Conservation (phyloP, 257 asterid genomes). For the Solanum virginianum region DNA sequence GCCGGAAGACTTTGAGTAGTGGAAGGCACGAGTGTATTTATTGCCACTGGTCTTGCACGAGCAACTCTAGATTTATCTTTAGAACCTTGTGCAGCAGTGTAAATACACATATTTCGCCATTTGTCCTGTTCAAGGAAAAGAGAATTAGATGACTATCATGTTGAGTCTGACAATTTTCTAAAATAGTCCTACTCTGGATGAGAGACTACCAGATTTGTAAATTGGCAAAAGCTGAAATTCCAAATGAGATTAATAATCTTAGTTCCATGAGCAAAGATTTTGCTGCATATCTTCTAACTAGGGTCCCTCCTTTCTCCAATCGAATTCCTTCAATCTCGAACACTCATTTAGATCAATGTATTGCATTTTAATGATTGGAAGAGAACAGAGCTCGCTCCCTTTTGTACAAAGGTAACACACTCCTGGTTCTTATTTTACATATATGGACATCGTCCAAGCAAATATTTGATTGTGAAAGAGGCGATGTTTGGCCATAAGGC, state of each 20-base stretch:
- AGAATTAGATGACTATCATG: background rate
- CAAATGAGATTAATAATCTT: background rate
- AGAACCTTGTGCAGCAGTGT: constrained; percentile 15
- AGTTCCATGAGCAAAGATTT: background rate
- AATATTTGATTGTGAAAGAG: background rate
- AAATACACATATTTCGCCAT: constrained; percentile 39
- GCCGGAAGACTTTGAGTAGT: constrained; percentile 1
- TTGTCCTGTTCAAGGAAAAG: constrained; percentile 36
- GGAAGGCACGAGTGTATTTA: background rate
- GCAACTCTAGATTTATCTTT: constrained; percentile 16
- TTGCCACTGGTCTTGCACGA: constrained; percentile 5
- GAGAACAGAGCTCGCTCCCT: background rate
- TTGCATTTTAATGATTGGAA: background rate
- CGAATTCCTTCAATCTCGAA: background rate
- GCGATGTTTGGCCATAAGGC: background rate
- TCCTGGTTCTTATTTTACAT: background rate
- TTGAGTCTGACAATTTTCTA: background rate
- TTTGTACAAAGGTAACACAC: background rate
- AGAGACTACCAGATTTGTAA: background rate
- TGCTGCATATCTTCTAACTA: background rate
- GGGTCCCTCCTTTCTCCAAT: background rate
- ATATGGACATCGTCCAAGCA: background rate
- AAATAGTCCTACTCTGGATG: background rate
- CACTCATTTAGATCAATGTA: background rate
- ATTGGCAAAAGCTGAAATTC: background rate